These are phyloP conservation scores for Leptomonas seymouri DNA, from an alignment of 208 protist genomes.

Conservation along the genomic window DNA sequence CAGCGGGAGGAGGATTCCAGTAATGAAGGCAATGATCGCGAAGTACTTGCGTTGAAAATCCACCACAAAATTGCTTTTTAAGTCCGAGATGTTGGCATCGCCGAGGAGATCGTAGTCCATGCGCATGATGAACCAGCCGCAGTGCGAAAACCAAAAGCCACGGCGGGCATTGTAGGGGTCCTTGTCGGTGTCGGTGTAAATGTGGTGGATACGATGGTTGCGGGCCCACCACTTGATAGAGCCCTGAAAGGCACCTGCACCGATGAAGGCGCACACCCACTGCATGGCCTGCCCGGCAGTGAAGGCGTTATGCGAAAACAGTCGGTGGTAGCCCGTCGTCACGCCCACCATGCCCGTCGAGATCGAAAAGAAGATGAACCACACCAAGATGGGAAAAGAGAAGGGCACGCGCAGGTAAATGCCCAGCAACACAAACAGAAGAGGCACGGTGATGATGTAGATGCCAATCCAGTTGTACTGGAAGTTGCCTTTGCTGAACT, in stretches of 20 bases:
- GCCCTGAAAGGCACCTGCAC: conserved; percentile 85
- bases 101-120: conserved; percentile 82
- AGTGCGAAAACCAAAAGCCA: conserved; percentile 87
- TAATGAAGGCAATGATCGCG: conserved; percentile 71
- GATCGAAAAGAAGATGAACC: conserved; percentile 46
- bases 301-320: conserved; percentile 86
- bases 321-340: conserved; percentile 85
- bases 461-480: conserved; percentile 55
- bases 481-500: conserved; percentile 50
- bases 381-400: conserved; percentile 22
- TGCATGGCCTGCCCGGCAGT: conserved; percentile 53
- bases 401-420: conserved; percentile 32
- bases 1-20: conserved; percentile 79
- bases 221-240: conserved; percentile 87
- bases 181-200: conserved; percentile 82
- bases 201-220: conserved; percentile 92
- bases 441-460: conserved; percentile 31
- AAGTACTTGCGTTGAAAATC: conserved; percentile 85
- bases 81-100: conserved; percentile 79
- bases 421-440: conserved; percentile 28
- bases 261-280: conserved; percentile 70
- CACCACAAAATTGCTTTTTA: conserved; percentile 72
- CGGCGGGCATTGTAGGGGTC: conserved; percentile 91
- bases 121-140: conserved; percentile 92
- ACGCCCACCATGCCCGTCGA: conserved; percentile 85